Base-by-base conservation (phyloP, 768 basidiomycete species). In the Gymnopilus dilepis region DNA sequence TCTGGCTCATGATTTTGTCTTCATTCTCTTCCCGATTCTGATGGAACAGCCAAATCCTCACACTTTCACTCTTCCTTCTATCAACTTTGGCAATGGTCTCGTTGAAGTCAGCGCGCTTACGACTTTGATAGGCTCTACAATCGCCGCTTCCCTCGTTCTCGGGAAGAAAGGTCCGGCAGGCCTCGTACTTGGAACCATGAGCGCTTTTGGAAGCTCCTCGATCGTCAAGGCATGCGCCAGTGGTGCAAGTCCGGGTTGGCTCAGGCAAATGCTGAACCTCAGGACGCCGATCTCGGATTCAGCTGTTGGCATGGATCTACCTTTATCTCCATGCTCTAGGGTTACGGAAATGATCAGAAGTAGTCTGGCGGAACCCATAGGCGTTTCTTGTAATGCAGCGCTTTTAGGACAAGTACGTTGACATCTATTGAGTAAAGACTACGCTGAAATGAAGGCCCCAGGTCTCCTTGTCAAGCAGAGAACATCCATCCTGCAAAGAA, bases 141-240 rank as follows among this genome's bases (percentile, higher is more conserved):
- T 66, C 3, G 72, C 72, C 1, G 71, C 67, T 41, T 65, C 65
- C 9, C 64, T 74, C 13, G 58, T 70, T 2, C 56, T 75, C 7
- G 73, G 74, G 3, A 72, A 65, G 50, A 58, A 65, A 13, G 74
- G 74, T 7, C 52, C 70, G 2, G 69, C 68, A 17, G 72, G 74
- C 28, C 40, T 75, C 6, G 70, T 73, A 24, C 74, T 73, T 73
- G 71, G 70, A 7, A 58, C 70, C 9, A 73, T 63, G 33, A 75
- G 71, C 42, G 61, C 72, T 17, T 75, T 74, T 62, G 72, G 73
- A 1, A 59, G 59, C 17, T 48, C 70, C 4, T 68, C 65, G 5
- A 64, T 73, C 13, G 59, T 73, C 24, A 67, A 65, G 58, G 72
- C 69, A 3, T 75, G 70, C 58, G 54, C 71, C 17, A 56, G 65